Evolutionary conservation across 495 filamentous ascomycete genomes (phyloP), one percentile per base, ranked within the genome.

Genomic region (Neurospora sp.): DNA sequence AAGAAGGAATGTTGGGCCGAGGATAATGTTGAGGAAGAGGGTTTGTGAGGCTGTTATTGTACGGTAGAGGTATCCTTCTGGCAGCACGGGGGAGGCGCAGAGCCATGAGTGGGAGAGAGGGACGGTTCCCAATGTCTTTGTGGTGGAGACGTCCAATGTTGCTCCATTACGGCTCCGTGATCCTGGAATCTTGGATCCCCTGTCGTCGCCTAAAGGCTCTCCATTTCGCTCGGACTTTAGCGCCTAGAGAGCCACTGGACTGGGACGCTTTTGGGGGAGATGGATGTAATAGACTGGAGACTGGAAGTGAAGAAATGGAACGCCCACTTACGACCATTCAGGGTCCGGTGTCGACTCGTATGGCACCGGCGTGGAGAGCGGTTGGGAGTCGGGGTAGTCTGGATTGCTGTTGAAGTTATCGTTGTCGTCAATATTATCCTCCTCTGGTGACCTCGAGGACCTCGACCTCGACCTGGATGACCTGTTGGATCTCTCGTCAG

Each of bases 321-420:
- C 10, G 31, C 35, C 23, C 23, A 76, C 75, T 77, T 70, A 77
- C 76, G 71, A 74, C n/a, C n/a, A n/a, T 62, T 76, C 73, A 41
- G 77, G 76, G 27, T 78, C 78, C 23, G 76, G 72, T 79, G 31
- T 46, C 71, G 20, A 35, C 31, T 72, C 71, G 71, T 69, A 69
- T 69, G 42, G 27, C 35, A 60, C 44, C 44, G 31, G 42, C n/a
- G 27, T 35, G 44, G 18, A 60, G 44, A 35, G 31, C 42, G 44
- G 35, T 72, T 60, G 71, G 42, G 71, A 35, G 71, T 70, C 69
- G 20, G 44, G 71, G 42, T 38, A 69, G 10, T 60, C 27, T 66
- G 54, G 12, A 4, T 31, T 14, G 7, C 0, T 10, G 54, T 8
- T 35, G 54, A 27, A 27, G 49, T 27, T 27, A 20, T 44, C 7